Conservation (phyloP, 805 yeast genomes). For the Candida xyloterini region DNA sequence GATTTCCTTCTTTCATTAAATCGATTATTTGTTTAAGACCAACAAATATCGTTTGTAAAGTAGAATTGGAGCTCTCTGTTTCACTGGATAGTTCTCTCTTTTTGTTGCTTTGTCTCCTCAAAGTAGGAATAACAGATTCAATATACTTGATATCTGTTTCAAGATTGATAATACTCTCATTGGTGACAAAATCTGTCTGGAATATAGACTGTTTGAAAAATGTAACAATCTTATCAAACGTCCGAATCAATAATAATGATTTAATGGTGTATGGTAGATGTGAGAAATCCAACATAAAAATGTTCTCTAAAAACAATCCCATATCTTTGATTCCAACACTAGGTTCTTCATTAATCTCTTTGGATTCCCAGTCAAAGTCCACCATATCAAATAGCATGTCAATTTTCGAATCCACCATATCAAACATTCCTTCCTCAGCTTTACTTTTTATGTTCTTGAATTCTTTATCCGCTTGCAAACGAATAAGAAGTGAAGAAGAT, state of each 20-base stretch:
- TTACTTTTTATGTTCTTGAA: constrained; percentile 59
- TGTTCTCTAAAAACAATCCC: constrained; percentile 78
- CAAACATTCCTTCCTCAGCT: constrained; percentile 79
- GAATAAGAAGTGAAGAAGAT: constrained; percentile 26
- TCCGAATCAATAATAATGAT: constrained; percentile 77
- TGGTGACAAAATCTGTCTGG: constrained; percentile 53
- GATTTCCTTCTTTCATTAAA: constrained; percentile 59
- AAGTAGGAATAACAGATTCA: constrained; percentile 49
- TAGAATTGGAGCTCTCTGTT: constrained; percentile 33
- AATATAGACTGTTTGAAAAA: constrained; percentile 62
- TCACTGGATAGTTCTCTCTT: constrained; percentile 18
- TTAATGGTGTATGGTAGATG: constrained; percentile 76
- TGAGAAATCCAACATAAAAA: constrained; percentile 80
- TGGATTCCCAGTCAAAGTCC: constrained; percentile 80
- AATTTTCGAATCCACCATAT: constrained; percentile 77
- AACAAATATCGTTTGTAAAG: constrained; percentile 68
- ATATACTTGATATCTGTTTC: constrained; percentile 76
- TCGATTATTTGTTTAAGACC: constrained; percentile 80
- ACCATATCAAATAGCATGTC: constrained; percentile 78
- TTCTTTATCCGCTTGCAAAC: constrained; percentile 40
- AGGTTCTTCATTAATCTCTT: constrained; percentile 52
- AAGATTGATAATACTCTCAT: constrained; percentile 66
- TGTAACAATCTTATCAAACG: constrained; percentile 79
- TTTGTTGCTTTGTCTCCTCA: constrained; percentile 26
- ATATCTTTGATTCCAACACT: constrained; percentile 75